Conservation (phyloP, 2,329 filamentous ascomycete genomes). For the Magnaporthiopsis rhizophila region DNA sequence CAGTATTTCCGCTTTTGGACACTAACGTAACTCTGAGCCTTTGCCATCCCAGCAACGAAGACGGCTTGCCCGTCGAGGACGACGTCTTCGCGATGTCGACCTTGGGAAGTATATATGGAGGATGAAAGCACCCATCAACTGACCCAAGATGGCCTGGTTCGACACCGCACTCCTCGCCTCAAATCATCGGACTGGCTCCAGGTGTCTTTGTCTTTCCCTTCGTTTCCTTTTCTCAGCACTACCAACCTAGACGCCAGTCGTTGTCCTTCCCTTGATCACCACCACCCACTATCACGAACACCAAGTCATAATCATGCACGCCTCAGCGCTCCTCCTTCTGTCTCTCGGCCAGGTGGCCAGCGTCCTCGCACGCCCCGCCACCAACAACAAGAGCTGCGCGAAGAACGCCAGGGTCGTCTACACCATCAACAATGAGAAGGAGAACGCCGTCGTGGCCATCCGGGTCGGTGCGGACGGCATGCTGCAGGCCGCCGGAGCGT, state of each 20-base stretch:
- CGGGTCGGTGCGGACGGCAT: neutral
- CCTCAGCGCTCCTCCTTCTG: neutral
- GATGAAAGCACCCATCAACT: too few species aligned
- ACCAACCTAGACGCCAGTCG: too few species aligned
- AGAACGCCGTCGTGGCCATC: conserved; percentile 38
- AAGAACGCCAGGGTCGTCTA: conserved; percentile 41
- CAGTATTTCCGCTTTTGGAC: neutral
- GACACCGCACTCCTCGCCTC: neutral
- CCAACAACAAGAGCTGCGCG: neutral
- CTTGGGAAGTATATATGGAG: too few species aligned
- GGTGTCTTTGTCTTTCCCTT: neutral
- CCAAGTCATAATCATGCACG: neutral
- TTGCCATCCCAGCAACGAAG: too few species aligned
- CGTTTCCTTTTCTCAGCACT: neutral
- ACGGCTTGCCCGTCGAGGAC: too few species aligned
- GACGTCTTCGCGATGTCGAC: too few species aligned
- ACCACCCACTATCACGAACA: neutral
- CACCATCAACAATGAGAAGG: conserved; percentile 43
- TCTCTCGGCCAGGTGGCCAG: neutral
- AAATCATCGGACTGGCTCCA: neutral
- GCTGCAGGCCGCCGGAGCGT: conserved; percentile 27
- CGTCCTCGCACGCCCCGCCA: neutral
- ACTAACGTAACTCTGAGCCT: too few species aligned
- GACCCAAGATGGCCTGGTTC: neutral
- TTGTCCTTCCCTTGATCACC: too few species aligned